A percentile compares a stretch with the other conserved stretches of the same genome.
These are phyloP conservation scores for Taphrina deformans DNA, from an alignment of 1,139 yeast species.

Conservation along the genomic window DNA sequence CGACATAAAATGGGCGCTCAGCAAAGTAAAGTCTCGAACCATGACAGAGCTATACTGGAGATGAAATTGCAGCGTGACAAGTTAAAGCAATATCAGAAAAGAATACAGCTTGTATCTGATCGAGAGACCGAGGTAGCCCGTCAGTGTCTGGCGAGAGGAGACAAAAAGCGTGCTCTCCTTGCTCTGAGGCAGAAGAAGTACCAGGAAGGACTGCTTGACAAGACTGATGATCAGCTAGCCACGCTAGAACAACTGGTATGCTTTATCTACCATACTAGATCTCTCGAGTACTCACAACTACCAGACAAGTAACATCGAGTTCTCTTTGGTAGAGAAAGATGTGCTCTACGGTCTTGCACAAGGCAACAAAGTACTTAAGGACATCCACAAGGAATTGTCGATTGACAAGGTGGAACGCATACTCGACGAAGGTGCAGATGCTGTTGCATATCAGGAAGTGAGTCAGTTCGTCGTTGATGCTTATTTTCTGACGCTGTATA, in stretches of 20 bases:
- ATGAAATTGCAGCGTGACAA: slow-evolving; percentile 86
- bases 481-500: slow-evolving; percentile 1
- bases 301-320: slow-evolving; percentile 61
- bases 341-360: slow-evolving; percentile 74
- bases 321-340: slow-evolving; percentile 82
- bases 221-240: slow-evolving; percentile 74
- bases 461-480: slow-evolving; percentile 5
- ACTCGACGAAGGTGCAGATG: slow-evolving; percentile 83
- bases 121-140: slow-evolving; percentile 62
- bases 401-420: slow-evolving; percentile 76
- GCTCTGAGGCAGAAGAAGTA: slow-evolving; percentile 76
- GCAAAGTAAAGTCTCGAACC: slow-evolving; percentile 57
- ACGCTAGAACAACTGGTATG: slow-evolving; percentile 63
- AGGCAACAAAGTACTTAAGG: slow-evolving; percentile 73
- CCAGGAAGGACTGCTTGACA: slow-evolving; percentile 66
- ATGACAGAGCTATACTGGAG: slow-evolving; percentile 82
- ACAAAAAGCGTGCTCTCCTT: slow-evolving; percentile 63
- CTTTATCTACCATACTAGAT: neutral
- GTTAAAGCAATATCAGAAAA: slow-evolving; percentile 69
- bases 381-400: slow-evolving; percentile 74
- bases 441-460: slow-evolving; percentile 69
- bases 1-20: slow-evolving; percentile 6
- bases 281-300: neutral
- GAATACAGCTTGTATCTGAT: slow-evolving; percentile 57
- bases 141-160: slow-evolving; percentile 56